Evolutionary conservation across 2,329 filamentous ascomycete species (phyloP).

Genomic region (Colletotrichum destructivum): DNA sequence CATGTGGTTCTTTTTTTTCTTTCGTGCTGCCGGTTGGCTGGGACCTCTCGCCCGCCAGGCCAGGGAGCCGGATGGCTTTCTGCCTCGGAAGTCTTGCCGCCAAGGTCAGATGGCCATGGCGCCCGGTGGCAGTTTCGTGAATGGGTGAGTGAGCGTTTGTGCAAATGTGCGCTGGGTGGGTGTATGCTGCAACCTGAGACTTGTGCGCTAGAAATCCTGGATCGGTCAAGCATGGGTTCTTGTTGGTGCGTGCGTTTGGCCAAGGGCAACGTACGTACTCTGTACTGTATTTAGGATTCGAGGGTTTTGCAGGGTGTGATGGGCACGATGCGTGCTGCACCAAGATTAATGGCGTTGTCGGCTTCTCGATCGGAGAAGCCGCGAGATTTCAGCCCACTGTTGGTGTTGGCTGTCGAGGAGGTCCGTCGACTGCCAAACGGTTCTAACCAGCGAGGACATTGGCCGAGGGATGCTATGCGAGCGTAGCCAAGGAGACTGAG

Average conservation of each 20-base stretch:
- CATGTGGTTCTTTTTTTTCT: background rate
- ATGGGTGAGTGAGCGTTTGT: background rate
- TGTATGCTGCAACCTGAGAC: constrained; percentile 5
- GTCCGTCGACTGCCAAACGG: background rate
- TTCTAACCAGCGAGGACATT: background rate
- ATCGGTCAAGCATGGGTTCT: background rate
- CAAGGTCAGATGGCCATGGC: constrained; percentile 11
- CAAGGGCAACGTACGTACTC: background rate
- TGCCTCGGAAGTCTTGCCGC: constrained; percentile 8
- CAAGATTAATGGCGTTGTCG: constrained; percentile 10
- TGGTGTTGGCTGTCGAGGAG: constrained; percentile 11
- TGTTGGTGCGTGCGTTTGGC: constrained; percentile 5
- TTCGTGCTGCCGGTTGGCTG: constrained; percentile 9
- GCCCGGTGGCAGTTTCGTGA: constrained; percentile 4
- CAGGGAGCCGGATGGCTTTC: constrained; percentile 6
- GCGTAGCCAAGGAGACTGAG: background rate
- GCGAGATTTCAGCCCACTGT: background rate
- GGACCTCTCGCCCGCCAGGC: constrained; percentile 20
- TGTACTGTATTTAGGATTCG: constrained; percentile 9
- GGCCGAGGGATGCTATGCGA: background rate
- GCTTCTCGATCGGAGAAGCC: background rate
- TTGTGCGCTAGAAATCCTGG: constrained; percentile 5
- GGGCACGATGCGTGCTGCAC: constrained; percentile 14
- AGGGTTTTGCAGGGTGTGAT: background rate
- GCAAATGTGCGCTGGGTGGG: background rate